A percentile compares a stretch with the other conserved stretches of the same genome.
phyloP scores from a whole-genome alignment of 345 rosid genomes.

The Populus pruinosa region DNA sequence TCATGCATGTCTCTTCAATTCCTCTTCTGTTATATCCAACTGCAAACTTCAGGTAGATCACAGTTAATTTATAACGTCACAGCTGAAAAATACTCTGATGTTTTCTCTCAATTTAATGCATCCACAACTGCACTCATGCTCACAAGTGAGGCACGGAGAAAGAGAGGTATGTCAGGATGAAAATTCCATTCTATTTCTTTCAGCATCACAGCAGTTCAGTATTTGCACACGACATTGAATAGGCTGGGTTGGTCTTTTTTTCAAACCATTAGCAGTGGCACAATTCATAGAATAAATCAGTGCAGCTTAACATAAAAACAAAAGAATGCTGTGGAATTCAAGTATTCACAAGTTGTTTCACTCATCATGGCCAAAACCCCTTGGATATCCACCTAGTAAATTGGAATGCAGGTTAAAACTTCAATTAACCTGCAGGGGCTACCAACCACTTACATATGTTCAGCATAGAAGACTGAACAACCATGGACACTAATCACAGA shows the following conservation, averaged over 20 bases:
- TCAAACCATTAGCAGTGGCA: no score
- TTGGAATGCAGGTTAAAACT: neutral
- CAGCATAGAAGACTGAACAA: neutral
- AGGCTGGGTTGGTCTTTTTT: no score
- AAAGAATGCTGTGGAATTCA: neutral
- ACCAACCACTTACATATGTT: neutral
- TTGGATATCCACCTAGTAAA: neutral
- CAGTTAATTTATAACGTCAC: neutral
- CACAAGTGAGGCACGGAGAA: no score
- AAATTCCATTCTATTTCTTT: neutral
- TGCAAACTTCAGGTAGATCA: slow-evolving; percentile 57
- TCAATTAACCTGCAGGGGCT: neutral
- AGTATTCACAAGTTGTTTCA: neutral
- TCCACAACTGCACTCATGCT: neutral
- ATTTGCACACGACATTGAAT: neutral
- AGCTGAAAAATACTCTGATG: neutral
- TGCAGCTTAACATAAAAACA: neutral
- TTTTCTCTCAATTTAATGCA: neutral
- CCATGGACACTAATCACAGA: neutral
- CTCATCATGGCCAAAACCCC: neutral
- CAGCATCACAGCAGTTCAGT: neutral
- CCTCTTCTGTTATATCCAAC: slow-evolving; percentile 91
- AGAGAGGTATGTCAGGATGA: neutral
- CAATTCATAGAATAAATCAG: neutral
- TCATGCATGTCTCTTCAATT: slow-evolving; percentile 51